Base-by-base conservation (phyloP, 2,329 filamentous ascomycete genomes). In the Talaromyces sp. region DNA sequence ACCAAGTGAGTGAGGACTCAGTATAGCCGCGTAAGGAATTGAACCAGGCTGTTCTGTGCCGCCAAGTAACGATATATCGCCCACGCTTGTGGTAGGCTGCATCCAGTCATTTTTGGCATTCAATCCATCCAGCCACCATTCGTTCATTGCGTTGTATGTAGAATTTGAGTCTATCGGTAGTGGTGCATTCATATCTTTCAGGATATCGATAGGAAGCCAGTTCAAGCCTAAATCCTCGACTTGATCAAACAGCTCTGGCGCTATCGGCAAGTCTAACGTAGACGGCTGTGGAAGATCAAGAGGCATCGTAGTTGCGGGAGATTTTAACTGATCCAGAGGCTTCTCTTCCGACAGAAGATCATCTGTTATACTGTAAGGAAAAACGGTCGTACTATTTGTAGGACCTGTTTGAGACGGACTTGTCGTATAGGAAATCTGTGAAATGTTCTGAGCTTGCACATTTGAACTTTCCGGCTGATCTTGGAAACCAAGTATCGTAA, bases 201-300 rank as follows among this genome's bases (percentile, higher is more conserved):
- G 70, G 19, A 75, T 63, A 49, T 76, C 73, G 6, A 73, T 71
- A 8, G 76, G 73, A 5, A 79, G 70, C 77, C 77, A 79, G 56
- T 79, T 78, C 22, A 78, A 73, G 1, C 73, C 72, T 9, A 75
- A 74, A 47, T 71, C 60, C 35, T 72, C 68, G 7, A 72, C 70
- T 11, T 70, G 70, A 37, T 73, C 71, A 13, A 75, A 68, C 13
- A 75, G 62, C 1, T 71, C 67, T 13, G 69, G 70, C 13, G 72
- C 68, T 50, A 75, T 70, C 1, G 67, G 68, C n/a, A 75, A 41
- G 9, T 69, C 65, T 6, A 70, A 64, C 35, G 69, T 70, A 10
- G 69, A 60, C 16, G 66, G 39, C 57, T 70, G 64, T 24, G 69
- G 31, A 37, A 74, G 70, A 24, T 68, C 69, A 24, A 73, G 66